A percentile compares a stretch with the other conserved stretches of the same genome.
Evolutionary conservation across 495 filamentous ascomycete species (phyloP).

Genomic region (Talaromyces proteolyticus): DNA sequence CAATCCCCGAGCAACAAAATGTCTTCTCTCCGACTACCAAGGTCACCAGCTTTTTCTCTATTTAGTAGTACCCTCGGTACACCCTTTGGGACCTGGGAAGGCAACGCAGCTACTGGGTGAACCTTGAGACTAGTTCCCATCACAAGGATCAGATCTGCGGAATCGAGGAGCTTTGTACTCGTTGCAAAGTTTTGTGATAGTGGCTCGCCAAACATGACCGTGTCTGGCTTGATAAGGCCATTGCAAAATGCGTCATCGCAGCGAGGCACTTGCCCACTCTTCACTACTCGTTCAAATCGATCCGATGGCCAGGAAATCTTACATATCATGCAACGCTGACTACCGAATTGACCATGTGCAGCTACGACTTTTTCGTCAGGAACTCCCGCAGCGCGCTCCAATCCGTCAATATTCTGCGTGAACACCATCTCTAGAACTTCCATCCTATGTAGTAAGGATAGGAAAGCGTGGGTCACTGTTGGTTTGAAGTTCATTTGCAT

Average conservation of each 20-base stretch:
- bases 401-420: slow-evolving; percentile 89
- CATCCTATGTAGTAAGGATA: slow-evolving; percentile 63
- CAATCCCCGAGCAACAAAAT: slow-evolving; percentile 62
- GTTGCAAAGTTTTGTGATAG: slow-evolving; percentile 60
- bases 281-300: slow-evolving; percentile 59
- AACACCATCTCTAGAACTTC: slow-evolving; percentile 70
- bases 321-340: slow-evolving; percentile 77
- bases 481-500: slow-evolving; percentile 77
- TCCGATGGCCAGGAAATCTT: slow-evolving; percentile 55
- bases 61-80: slow-evolving; percentile 77
- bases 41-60: slow-evolving; percentile 62
- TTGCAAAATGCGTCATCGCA: slow-evolving; percentile 54
- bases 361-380: slow-evolving; percentile 68
- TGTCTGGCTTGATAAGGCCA: slow-evolving; percentile 86
- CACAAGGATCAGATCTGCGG: slow-evolving; percentile 74
- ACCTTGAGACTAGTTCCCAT: slow-evolving; percentile 85
- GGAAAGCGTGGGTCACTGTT: slow-evolving; percentile 70
- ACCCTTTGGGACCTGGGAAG: slow-evolving; percentile 42
- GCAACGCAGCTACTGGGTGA: slow-evolving; percentile 72
- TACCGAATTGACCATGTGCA: slow-evolving; percentile 82
- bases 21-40: slow-evolving; percentile 63
- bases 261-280: slow-evolving; percentile 54
- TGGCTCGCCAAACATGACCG: slow-evolving; percentile 86
- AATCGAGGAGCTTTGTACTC: slow-evolving; percentile 37
- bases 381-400: slow-evolving; percentile 78